Base-by-base conservation (phyloP, 2,329 filamentous ascomycete genomes). In the Ophiostoma piceae region DNA sequence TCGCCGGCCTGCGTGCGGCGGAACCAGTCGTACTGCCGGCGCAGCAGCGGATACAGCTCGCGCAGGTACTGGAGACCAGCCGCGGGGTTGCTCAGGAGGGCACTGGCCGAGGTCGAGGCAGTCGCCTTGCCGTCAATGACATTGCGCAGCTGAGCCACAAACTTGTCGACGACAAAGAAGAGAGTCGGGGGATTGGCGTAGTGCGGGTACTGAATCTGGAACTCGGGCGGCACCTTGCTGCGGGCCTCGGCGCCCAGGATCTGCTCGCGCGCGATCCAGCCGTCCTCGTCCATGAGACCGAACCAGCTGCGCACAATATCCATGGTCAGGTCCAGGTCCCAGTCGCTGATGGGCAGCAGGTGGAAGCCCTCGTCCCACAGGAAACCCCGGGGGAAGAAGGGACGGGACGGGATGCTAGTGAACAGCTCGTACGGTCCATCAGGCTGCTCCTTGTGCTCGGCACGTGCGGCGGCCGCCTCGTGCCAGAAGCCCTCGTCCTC, bases 341-440 rank as follows among this genome's bases (percentile, higher is more conserved):
- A 99, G 74, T 99, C 94, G 26, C 92, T 86, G 69, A 99, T 89
- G 1, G 94, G 94, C 66, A 97, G 83, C 47, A 99, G 83, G 76
- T 99, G 95, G 80, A 98, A 99, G 0, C 95, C 95, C 79, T 99
- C 95, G 75, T 99, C 95, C 95, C 95, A 99, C 3, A 98, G 84
- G 78, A 99, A 99, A 0, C 95, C 95, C 72, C 95, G 87, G 1
- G 95, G 95, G 80, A 99, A 99, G 82, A 99, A 99, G 0, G 95
- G 92, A 4, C 95, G 85, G 9, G 94, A 98, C 0, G 95, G 95
- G 70, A 98, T 90, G 75, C 89, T 92, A 7, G 94, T 96, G 78
- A 94, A 98, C 2, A 99, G 86, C 78, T 97, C 92, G 69, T 90
- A 92, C 1, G 94, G 92, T 0, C 92, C 92, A 76, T 96, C 93